Base-by-base conservation (phyloP, 1,284 basidiomycete genomes). In the Leccinum cinnamomeum region DNA sequence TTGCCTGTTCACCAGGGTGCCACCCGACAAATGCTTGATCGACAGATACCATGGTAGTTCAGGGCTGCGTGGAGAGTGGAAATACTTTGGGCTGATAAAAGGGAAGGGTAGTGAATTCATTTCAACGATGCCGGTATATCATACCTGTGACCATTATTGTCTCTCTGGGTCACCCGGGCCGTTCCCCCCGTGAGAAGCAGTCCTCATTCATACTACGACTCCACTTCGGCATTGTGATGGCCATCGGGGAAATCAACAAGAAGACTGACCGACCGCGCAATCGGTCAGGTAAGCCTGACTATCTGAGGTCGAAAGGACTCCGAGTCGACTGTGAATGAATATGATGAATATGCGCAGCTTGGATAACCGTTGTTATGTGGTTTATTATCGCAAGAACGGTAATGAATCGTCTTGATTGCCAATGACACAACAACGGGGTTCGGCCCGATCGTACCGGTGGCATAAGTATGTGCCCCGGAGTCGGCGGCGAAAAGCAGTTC, bases 1-100 rank as follows among this genome's bases (percentile, higher is more conserved):
- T 67, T 23, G 71, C 66, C 16, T 62, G 67, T 65, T 79, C 78
- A 35, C 78, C 78, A 5, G 69, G 72, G 59, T 79, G 78, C 78
- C 78, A 79, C 41, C 75, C 77, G 18, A 53, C 28, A 51, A 70
- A 67, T 14, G 66, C 66, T 48, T 65, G 55, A 14, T 57, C 65
- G 30, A 60, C 20, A 23, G 62, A 65, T 6, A 33, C 30, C 65
- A 65, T 64, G 55, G 10, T 48, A 7, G 28, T 41, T 28, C 18
- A 46, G 44, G n/a, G 44, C 44, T 23, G 30, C 33, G 20, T 2
- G 10, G 33, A 63, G 33, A 28, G 35, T 8, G 20, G 16, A 33
- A 12, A 33, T 62, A 7, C 51, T 30, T 18, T 11, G 33, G 14
- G 18, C 37, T 18, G 23, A 11, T 20, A 4, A 20, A 12, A 4